phyloP scores from a whole-genome alignment of 176 grass and related monocot genomes.

The Juncus inflexus region DNA sequence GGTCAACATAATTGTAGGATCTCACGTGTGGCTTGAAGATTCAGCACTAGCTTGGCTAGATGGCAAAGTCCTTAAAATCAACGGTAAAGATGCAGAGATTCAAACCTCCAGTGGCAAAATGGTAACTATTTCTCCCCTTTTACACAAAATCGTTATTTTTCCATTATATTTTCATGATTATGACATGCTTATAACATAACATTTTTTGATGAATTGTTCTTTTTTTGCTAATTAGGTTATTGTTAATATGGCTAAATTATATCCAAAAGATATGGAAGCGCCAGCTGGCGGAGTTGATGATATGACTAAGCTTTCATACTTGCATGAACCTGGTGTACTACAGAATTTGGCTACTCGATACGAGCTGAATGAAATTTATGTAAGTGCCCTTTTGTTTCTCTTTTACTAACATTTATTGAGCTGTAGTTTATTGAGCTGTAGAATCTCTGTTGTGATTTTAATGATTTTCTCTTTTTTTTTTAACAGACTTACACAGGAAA shows the following conservation, averaged over 20 bases:
- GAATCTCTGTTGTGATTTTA: conserved; percentile 16
- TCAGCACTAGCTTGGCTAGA: conserved; percentile 58
- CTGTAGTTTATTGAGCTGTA: conserved; percentile 7
- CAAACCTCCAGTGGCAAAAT: conserved; percentile 65
- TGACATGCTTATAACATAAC: not conserved
- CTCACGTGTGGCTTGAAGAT: conserved; percentile 92
- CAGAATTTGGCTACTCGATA: conserved; percentile 88
- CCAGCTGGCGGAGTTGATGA: conserved; percentile 94
- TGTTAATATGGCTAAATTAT: conserved; percentile 71
- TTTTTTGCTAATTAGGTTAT: conserved; percentile 40
- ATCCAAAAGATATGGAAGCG: conserved; percentile 98
- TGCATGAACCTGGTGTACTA: conserved; percentile 94
- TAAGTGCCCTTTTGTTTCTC: conserved; percentile 31
- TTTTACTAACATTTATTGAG: conserved; percentile 10
- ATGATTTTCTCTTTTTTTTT: conserved; percentile 15
- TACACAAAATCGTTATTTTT: not conserved
- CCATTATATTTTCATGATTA: not conserved
- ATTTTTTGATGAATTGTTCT: conserved; percentile 2
- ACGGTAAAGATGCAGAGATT: conserved; percentile 64
- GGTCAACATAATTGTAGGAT: conserved; percentile 95
- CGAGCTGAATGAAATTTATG: conserved; percentile 99
- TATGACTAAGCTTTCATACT: conserved; percentile 97
- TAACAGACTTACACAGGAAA: conserved; percentile 97
- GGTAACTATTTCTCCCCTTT: conserved; percentile 31
- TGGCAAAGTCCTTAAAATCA: conserved; percentile 91